Base-by-base conservation (phyloP, 208 protist genomes). In the Acanthamoeba triangularis region DNA sequence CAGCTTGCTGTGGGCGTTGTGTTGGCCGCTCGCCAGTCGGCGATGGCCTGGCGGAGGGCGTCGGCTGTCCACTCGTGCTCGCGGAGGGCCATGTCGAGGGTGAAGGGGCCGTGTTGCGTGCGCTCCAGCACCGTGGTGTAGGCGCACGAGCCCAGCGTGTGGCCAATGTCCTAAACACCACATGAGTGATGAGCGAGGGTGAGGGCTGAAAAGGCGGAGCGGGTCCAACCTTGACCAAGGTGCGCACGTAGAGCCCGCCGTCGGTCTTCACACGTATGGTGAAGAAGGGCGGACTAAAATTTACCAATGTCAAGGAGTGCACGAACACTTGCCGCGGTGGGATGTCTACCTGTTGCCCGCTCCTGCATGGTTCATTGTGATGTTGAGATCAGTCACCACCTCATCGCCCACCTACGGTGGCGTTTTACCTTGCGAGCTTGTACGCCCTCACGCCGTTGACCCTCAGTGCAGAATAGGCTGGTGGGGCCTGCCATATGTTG, bases 1-100 rank as follows among this genome's bases (percentile, higher is more conserved):
- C n/a, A n/a, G 59, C 59, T 78, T 54, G 49, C 13, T 54, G 49
- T 54, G 49, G 49, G 13, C 14, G 49, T 20, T 10, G 49, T 1
- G 7, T 10, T 54, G 49, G 11, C 28, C 23, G 65, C 65, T 30
- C 69, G 69, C 69, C 69, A 78, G 1, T 44, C 3, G 80, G 10
- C 52, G 23, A 88, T 23, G 5, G 80, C 80, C 33, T 88, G 41
- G 18, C 30, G 52, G 80, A 88, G 6, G 41, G 25, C 41, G 1
- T 88, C 47, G 14, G 80, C n/a, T 16, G 80, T 88, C 80, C 80
- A 88, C 23, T 88, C 13, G n/a, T 88, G n/a, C 80, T 88, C 80
- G 52, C 25, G 41, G 47, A 88, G 80, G 6, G 80, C 80, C 80
- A 59, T 59, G 41, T 49, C 41, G 11, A 25, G 14, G 8, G 80